Conservation (phyloP, 2,329 filamentous ascomycete genomes). For the Xylariaceae sp. region DNA sequence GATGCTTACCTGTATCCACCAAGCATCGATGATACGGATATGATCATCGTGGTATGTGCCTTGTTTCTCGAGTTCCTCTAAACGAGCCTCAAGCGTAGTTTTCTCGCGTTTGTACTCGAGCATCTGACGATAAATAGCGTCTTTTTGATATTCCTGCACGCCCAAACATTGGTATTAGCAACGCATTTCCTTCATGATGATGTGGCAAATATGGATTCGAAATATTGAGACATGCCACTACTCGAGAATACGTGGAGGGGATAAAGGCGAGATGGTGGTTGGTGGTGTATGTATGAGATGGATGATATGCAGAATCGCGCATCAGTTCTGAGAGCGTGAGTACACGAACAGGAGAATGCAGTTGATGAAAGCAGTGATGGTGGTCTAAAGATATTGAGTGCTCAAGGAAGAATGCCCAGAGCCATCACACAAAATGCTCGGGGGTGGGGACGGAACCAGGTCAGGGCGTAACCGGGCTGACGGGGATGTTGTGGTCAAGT, state of each 20-base stretch:
- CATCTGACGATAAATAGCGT: slow-evolving; percentile 96
- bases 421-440: slow-evolving; percentile 14
- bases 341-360: slow-evolving; percentile 26
- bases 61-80: slow-evolving; percentile 74
- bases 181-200: slow-evolving; percentile 24
- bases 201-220: slow-evolving; percentile 25
- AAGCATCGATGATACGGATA: slow-evolving; percentile 80
- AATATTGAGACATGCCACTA: slow-evolving; percentile 24
- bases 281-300: slow-evolving; percentile 23
- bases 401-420: slow-evolving; percentile 1
- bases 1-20: slow-evolving; percentile 80
- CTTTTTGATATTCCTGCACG: slow-evolving; percentile 80
- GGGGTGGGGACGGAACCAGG: slow-evolving; percentile 17
- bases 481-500: slow-evolving; percentile 17
- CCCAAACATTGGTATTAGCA: slow-evolving; percentile 35
- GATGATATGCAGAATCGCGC: slow-evolving; percentile 28
- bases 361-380: slow-evolving; percentile 16
- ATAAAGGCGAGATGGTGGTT: slow-evolving; percentile 20
- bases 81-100: slow-evolving; percentile 69
- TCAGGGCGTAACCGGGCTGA: slow-evolving; percentile 14
- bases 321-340: slow-evolving; percentile 35
- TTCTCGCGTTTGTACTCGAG: slow-evolving; percentile 95
- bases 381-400: slow-evolving; percentile 21
- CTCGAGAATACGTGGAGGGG: slow-evolving; percentile 24
- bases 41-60: slow-evolving; percentile 87